These are phyloP conservation scores for Neonectria neomacrospora DNA, from an alignment of 2,329 filamentous ascomycete genomes.

Conservation along the genomic window DNA sequence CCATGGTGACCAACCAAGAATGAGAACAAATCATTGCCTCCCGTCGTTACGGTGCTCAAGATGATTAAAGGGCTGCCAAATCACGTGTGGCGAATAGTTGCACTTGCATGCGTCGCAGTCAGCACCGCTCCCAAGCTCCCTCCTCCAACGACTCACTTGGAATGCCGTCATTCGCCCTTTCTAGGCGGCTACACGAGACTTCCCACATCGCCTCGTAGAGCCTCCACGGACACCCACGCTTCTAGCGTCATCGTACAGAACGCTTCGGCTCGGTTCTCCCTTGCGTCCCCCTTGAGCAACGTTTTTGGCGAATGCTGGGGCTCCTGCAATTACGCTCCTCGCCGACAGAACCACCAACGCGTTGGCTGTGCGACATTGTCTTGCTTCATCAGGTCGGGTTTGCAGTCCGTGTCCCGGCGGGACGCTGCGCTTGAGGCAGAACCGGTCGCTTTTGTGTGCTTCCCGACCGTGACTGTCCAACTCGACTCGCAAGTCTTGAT, in stretches of 20 bases:
- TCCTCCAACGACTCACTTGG: neutral
- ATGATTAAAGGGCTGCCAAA: neutral
- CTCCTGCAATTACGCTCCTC: conserved; percentile 1
- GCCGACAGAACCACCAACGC: neutral
- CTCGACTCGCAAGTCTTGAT: conserved; percentile 5
- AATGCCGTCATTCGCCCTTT: neutral
- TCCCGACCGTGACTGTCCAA: conserved; percentile 5
- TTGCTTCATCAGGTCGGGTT: neutral
- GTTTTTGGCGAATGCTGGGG: conserved; percentile 8
- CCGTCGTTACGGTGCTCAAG: neutral
- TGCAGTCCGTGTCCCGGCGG: neutral
- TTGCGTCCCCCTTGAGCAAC: conserved; percentile 10
- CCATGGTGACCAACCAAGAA: neutral
- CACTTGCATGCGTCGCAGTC: neutral
- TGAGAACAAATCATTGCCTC: neutral
- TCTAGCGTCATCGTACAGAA: neutral
- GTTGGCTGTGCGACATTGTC: conserved; percentile 6
- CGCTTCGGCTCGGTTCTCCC: neutral
- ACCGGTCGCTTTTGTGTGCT: neutral
- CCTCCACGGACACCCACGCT: no score
- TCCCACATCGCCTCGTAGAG: neutral
- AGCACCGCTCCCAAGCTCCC: neutral
- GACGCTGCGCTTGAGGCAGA: conserved; percentile 11
- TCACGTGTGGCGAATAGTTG: neutral
- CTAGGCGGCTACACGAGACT: neutral